phyloP scores from a whole-genome alignment of 331 rosid species.

The Phaseolus coccineus region DNA sequence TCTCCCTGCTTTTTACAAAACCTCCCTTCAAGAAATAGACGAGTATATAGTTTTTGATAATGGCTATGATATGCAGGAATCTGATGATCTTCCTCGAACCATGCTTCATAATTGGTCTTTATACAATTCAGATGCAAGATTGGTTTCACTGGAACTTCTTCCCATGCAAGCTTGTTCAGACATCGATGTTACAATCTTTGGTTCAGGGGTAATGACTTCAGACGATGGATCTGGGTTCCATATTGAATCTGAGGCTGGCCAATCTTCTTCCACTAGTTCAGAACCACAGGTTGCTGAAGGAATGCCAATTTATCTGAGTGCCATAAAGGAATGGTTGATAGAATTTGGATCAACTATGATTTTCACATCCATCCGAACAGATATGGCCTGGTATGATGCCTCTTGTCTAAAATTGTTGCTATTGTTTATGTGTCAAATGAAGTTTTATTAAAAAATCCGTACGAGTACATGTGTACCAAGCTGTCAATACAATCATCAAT shows the following conservation, averaged over 20 bases:
- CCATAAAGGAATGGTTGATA: conserved; percentile 97
- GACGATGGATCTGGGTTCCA: conserved; percentile 92
- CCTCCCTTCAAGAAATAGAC: conserved; percentile 70
- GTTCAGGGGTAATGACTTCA: conserved; percentile 84
- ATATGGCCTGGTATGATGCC: conserved; percentile 83
- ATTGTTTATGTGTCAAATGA: conserved; percentile 23
- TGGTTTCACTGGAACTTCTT: conserved; percentile 93
- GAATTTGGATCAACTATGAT: conserved; percentile 92
- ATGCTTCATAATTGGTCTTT: conserved; percentile 93
- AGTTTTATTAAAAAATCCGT: conserved; percentile 5
- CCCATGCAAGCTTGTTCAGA: conserved; percentile 96
- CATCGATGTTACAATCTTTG: conserved; percentile 89
- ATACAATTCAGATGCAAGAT: conserved; percentile 83
- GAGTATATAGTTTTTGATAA: conserved; percentile 70
- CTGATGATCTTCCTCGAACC: conserved; percentile 80
- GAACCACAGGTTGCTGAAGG: conserved; percentile 68
- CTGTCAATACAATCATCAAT: background rate
- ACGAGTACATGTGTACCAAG: conserved; percentile 12
- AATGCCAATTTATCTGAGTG: conserved; percentile 86
- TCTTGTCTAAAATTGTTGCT: conserved; percentile 37
- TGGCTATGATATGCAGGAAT: conserved; percentile 61
- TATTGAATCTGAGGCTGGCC: conserved; percentile 71
- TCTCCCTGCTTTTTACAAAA: conserved; percentile 88
- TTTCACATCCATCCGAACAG: conserved; percentile 89
- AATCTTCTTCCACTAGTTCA: conserved; percentile 64